Conservation (phyloP, 2,329 filamentous ascomycete genomes). For the Coniochaeta sp. region DNA sequence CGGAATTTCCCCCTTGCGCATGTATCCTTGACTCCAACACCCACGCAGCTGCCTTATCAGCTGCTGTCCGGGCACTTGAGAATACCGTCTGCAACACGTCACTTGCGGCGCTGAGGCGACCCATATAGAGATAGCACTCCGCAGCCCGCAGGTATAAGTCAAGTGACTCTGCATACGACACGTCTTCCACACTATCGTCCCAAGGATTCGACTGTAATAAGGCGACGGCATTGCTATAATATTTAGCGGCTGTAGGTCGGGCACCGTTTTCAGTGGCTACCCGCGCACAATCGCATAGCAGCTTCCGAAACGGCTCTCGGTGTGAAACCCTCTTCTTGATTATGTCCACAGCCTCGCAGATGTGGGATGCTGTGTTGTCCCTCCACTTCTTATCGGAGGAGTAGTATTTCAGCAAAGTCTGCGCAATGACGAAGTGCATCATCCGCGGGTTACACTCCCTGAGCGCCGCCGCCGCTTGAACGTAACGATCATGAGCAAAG, state of each 20-base stretch:
- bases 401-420: conserved; percentile 69
- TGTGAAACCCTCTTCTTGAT: conserved; percentile 59
- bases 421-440: conserved; percentile 89
- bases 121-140: conserved; percentile 77
- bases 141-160: conserved; percentile 71
- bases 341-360: conserved; percentile 68
- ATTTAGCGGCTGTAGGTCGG: conserved; percentile 72
- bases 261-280: conserved; percentile 77
- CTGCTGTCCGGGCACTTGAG: conserved; percentile 57
- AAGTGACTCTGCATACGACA: conserved; percentile 80
- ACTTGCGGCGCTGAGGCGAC: conserved; percentile 60
- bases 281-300: conserved; percentile 73
- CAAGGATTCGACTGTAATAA: conserved; percentile 78
- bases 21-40: conserved; percentile 76
- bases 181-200: conserved; percentile 62
- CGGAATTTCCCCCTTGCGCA: conserved; percentile 65
- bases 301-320: conserved; percentile 61
- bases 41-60: conserved; percentile 79
- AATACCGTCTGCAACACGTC: conserved; percentile 65
- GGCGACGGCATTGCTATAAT: conserved; percentile 67
- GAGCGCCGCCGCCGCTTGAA: conserved; percentile 64
- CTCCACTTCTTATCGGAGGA: conserved; percentile 51
- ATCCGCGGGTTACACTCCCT: conserved; percentile 62
- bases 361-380: conserved; percentile 73
- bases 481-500: conserved; percentile 83